Evolutionary conservation across 768 basidiomycete genomes (phyloP).

Genomic region (Rickenella mellea): DNA sequence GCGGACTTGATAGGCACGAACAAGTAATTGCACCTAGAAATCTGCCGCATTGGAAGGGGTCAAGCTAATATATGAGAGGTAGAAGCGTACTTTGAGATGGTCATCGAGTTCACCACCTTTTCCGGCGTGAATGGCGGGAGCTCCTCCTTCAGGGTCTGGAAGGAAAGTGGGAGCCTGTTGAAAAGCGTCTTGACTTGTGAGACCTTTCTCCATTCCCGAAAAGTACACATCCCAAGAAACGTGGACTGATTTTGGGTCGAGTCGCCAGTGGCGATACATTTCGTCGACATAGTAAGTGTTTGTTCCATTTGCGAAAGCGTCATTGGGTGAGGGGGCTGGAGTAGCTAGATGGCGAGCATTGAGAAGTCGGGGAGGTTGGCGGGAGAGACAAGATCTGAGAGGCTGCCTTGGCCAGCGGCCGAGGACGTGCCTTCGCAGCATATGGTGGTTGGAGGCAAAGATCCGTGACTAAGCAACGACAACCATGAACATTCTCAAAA

Average conservation of each 20-base stretch:
- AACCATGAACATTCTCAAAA: too few relatives aligned
- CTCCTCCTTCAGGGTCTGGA: slow-evolving; percentile 66
- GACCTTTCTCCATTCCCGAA: slow-evolving; percentile 81
- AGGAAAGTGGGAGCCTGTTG: slow-evolving; percentile 71
- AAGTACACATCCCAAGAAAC: slow-evolving; percentile 94
- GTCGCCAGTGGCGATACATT: slow-evolving; percentile 89
- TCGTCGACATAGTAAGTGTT: slow-evolving; percentile 95
- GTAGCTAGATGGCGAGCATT: slow-evolving; percentile 38
- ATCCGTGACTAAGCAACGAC: too few relatives aligned
- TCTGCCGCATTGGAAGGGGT: slow-evolving; percentile 2
- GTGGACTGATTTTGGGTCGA: slow-evolving; percentile 89
- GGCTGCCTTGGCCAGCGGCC: slow-evolving; percentile 23
- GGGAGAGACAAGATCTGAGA: slow-evolving; percentile 12
- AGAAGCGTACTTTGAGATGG: slow-evolving; percentile 72
- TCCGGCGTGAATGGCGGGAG: slow-evolving; percentile 59
- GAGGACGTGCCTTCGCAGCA: slow-evolving; percentile 29
- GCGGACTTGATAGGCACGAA: slow-evolving; percentile 97
- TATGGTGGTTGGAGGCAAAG: slow-evolving; percentile 7
- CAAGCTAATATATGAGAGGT: neutral
- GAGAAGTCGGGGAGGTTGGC: slow-evolving; percentile 17
- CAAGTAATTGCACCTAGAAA: slow-evolving; percentile 85
- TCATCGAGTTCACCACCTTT: slow-evolving; percentile 79
- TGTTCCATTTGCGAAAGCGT: slow-evolving; percentile 86
- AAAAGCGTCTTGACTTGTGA: slow-evolving; percentile 74
- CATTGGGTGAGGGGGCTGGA: slow-evolving; percentile 59